A percentile compares a stretch with the other conserved stretches of the same genome.
phyloP scores from a whole-genome alignment of 2,329 filamentous ascomycete species.

The Orbilia blumenaviensis region DNA sequence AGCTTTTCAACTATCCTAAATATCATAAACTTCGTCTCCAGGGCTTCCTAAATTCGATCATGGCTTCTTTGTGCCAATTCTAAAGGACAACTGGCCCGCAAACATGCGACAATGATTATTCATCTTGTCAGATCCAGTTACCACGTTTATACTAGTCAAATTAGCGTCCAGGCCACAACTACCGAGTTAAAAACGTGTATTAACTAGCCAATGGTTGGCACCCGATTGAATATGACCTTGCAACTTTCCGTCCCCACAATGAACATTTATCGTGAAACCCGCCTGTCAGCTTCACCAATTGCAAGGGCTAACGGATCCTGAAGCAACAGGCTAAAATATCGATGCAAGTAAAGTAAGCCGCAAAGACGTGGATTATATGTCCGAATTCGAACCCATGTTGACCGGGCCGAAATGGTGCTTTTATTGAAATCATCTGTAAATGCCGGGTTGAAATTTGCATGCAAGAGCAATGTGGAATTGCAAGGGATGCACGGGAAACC shows the following conservation, averaged over 20 bases:
- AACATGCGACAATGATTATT: too few relatives aligned
- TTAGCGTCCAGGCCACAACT: background rate
- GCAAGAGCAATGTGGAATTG: background rate
- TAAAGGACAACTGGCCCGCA: too few relatives aligned
- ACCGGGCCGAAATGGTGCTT: background rate
- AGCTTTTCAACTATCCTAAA: too few relatives aligned
- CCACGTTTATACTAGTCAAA: background rate
- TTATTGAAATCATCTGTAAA: background rate
- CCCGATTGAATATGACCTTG: background rate
- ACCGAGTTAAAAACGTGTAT: background rate
- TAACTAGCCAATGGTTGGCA: background rate
- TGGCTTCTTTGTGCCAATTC: too few relatives aligned
- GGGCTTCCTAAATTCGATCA: too few relatives aligned
- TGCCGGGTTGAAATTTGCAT: too few relatives aligned
- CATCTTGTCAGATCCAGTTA: background rate
- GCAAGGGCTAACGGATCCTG: background rate
- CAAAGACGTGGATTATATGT: background rate
- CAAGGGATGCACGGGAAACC: background rate
- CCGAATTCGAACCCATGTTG: background rate
- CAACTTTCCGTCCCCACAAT: background rate
- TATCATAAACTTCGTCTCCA: too few relatives aligned
- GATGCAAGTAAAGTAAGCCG: background rate
- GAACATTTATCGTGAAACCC: background rate
- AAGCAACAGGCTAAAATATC: background rate
- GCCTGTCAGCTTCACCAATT: slow-evolving; percentile 1